phyloP scores from a whole-genome alignment of 2,329 filamentous ascomycete species.

The Scedosporium minutisporum region DNA sequence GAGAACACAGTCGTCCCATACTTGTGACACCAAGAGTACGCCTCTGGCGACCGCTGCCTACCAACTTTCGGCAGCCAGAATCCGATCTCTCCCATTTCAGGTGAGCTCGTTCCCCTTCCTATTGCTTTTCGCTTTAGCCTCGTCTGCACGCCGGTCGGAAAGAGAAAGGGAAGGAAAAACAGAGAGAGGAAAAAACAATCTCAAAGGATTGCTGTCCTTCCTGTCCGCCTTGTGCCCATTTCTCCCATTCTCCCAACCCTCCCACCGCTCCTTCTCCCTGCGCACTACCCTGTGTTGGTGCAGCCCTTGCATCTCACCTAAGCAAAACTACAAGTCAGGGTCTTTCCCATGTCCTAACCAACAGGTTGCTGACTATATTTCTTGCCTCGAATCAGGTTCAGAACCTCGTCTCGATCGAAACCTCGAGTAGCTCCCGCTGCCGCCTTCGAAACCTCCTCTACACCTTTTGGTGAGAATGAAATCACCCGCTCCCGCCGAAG shows the following conservation, averaged over 20 bases:
- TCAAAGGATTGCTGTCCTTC: background rate
- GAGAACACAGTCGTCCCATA: background rate
- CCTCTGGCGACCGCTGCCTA: background rate
- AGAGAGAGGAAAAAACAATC: background rate
- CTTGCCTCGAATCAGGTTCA: background rate
- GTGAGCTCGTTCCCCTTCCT: background rate
- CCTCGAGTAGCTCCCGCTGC: background rate
- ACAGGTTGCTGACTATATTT: background rate
- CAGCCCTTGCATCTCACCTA: background rate
- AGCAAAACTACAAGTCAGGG: background rate
- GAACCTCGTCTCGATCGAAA: background rate
- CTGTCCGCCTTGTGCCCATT: background rate
- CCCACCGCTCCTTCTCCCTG: background rate
- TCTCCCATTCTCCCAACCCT: background rate
- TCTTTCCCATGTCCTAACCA: background rate
- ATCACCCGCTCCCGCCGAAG: conserved; percentile 12
- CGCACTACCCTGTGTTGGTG: background rate
- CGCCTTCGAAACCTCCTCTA: background rate
- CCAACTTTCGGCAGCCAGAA: background rate
- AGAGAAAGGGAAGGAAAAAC: background rate
- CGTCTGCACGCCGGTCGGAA: background rate
- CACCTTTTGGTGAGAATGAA: conserved; percentile 8
- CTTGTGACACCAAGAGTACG: background rate
- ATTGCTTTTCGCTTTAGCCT: background rate
- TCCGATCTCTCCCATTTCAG: background rate